Percentiles rank a stretch among this genome's conserved stretches.
These are phyloP conservation scores for Ziziphus jujuba DNA, from an alignment of 306 rosid genomes.

Conservation along the genomic window DNA sequence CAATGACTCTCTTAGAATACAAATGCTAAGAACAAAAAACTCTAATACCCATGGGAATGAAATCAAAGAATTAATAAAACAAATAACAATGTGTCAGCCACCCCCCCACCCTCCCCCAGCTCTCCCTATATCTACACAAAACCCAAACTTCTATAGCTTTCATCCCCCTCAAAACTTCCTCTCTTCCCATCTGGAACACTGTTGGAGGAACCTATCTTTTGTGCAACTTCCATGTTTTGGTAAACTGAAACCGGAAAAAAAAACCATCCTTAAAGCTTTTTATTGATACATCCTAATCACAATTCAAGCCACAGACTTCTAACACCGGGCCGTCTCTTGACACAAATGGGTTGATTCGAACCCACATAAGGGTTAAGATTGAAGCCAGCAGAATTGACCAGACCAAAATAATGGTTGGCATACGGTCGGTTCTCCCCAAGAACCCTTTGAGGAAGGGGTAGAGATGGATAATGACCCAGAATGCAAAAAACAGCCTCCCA, in stretches of 20 bases:
- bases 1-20: constrained; percentile 34
- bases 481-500: constrained; percentile 90
- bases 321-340: constrained; percentile 76
- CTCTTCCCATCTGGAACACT: constrained; percentile 33
- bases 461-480: constrained; percentile 90
- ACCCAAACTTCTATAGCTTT: constrained; percentile 37
- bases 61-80: constrained; percentile 79
- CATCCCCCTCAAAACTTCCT: constrained; percentile 37
- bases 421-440: constrained; percentile 75
- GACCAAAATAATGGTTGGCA: constrained; percentile 89
- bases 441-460: constrained; percentile 95
- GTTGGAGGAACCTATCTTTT: constrained; percentile 32
- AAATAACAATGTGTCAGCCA: constrained; percentile 60
- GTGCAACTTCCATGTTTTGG: constrained; percentile 15
- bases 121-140: constrained; percentile 54
- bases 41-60: constrained; percentile 42
- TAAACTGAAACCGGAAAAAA: constrained; percentile 23
- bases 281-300: constrained; percentile 52
- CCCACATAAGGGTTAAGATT: constrained; percentile 90
- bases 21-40: constrained; percentile 24
- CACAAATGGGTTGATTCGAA: constrained; percentile 83
- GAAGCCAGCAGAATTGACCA: constrained; percentile 94
- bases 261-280: constrained; percentile 26
- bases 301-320: constrained; percentile 84
- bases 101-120: constrained; percentile 28